phyloP scores from a whole-genome alignment of 768 basidiomycete species.

The Termitomyces sp. region DNA sequence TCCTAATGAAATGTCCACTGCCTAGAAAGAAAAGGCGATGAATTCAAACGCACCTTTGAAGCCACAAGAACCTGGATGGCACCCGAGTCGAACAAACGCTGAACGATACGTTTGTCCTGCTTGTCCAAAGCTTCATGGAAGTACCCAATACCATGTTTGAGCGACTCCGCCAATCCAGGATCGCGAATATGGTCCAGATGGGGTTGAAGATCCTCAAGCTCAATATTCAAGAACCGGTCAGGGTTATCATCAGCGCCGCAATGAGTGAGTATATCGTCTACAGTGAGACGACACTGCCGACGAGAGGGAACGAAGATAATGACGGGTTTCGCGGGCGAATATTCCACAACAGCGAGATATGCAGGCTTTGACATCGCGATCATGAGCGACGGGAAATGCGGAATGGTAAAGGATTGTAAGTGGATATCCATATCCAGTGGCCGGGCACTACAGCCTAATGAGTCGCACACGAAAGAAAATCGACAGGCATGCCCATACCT shows the following conservation, averaged over 20 bases:
- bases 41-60: conserved; percentile 57
- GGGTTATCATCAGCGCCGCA: conserved; percentile 83
- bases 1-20: conserved; percentile 44
- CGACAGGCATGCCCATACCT: conserved; percentile 38
- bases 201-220: conserved; percentile 72
- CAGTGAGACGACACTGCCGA: conserved; percentile 90
- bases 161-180: conserved; percentile 63
- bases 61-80: conserved; percentile 94
- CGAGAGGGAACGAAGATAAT: conserved; percentile 91
- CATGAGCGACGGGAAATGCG: conserved; percentile 99
- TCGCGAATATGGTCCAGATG: conserved; percentile 86
- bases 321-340: conserved; percentile 80
- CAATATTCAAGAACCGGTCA: conserved; percentile 86
- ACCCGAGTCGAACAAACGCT: conserved; percentile 87
- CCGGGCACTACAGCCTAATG: conserved; percentile 58
- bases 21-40: not conserved
- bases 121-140: conserved; percentile 92
- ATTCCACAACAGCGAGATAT: conserved; percentile 87
- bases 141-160: conserved; percentile 89
- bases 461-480: not conserved
- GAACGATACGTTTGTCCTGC: conserved; percentile 92
- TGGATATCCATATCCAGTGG: conserved; percentile 97
- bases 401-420: conserved; percentile 89
- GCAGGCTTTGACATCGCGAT: conserved; percentile 99
- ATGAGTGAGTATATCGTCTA: conserved; percentile 85